Conservation (phyloP, 805 yeast genomes). For the Geotrichum ghanense region DNA sequence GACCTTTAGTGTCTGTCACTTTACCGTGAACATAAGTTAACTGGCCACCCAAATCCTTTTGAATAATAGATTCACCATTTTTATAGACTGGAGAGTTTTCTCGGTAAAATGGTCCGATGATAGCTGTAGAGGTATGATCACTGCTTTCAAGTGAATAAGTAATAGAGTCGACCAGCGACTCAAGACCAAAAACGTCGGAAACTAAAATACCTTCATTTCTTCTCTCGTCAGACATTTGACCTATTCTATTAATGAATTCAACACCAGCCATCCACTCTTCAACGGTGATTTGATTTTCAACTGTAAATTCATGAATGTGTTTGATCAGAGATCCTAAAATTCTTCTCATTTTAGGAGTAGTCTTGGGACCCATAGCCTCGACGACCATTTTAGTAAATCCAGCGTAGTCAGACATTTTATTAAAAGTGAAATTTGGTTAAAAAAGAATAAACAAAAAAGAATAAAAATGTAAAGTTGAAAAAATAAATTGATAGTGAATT, state of each 20-base stretch:
- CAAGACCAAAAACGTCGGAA: constrained; percentile 27
- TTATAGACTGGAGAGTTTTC: constrained; percentile 23
- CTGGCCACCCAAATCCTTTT: constrained; percentile 29
- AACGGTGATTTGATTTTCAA: constrained; percentile 26
- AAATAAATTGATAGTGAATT: too few relatives aligned
- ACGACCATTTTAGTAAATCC: not conserved
- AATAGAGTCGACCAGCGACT: constrained; percentile 26
- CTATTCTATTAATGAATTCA: constrained; percentile 24
- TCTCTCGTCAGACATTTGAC: constrained; percentile 24
- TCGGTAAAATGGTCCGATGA: constrained; percentile 29
- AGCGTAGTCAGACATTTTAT: too few relatives aligned
- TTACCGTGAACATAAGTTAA: constrained; percentile 21
- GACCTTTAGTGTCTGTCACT: constrained; percentile 22
- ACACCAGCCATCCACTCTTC: constrained; percentile 29
- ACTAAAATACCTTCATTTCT: constrained; percentile 28
- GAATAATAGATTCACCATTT: constrained; percentile 25
- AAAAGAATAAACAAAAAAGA: too few relatives aligned
- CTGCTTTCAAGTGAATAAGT: too few relatives aligned
- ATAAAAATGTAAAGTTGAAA: too few relatives aligned
- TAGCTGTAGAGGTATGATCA: constrained; percentile 26
- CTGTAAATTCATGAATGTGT: constrained; percentile 28
- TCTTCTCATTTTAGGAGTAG: not conserved
- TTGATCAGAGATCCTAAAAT: constrained; percentile 20
- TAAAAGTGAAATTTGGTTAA: too few relatives aligned
- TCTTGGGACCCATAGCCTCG: not conserved